These are phyloP conservation scores for Hyaloscypha bicolor DNA, from an alignment of 495 filamentous ascomycete genomes.

Conservation along the genomic window DNA sequence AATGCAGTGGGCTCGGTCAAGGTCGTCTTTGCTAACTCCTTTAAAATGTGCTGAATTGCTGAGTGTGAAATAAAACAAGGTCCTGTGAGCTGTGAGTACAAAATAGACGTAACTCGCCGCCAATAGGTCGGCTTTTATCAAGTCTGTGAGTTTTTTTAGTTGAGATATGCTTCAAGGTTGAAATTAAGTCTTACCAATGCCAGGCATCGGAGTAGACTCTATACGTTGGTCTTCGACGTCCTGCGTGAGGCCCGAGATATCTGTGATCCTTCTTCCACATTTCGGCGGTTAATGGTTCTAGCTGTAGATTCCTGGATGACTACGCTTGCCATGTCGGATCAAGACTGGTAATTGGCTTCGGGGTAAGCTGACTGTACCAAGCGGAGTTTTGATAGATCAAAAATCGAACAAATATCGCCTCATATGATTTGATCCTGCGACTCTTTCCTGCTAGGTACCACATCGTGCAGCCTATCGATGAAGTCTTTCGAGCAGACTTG, in stretches of 20 bases:
- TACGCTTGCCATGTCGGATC: neutral
- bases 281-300: neutral
- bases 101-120: too few relatives aligned
- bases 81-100: too few relatives aligned
- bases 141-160: too few relatives aligned
- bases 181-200: neutral
- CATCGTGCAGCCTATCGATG: neutral
- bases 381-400: neutral
- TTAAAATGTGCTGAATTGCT: too few relatives aligned
- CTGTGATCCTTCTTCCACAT: neutral
- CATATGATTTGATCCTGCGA: neutral
- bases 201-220: too few relatives aligned
- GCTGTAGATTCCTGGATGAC: neutral
- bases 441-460: neutral
- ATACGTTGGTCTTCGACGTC: too few relatives aligned
- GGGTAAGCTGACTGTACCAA: neutral
- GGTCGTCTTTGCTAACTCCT: too few relatives aligned
- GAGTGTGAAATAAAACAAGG: too few relatives aligned
- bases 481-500: neutral
- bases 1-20: too few relatives aligned
- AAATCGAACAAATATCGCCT: neutral
- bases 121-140: too few relatives aligned
- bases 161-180: neutral
- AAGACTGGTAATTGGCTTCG: neutral
- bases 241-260: neutral